Evolutionary conservation across 345 rosid species (phyloP), one percentile per base, ranked within the genome.

Genomic region (Erysimum cheiranthoides): DNA sequence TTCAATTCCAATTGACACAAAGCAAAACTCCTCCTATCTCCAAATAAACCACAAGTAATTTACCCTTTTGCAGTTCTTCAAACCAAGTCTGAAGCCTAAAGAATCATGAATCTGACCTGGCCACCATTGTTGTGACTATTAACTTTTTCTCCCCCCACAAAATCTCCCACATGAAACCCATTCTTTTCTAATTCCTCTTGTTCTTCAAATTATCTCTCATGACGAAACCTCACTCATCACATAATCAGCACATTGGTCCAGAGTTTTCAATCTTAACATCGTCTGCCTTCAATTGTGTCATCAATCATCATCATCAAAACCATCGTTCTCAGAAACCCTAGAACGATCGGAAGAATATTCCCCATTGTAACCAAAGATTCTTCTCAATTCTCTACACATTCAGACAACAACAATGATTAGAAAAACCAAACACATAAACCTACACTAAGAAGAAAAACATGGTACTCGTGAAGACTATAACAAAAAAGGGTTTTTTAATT

Each of bases 91-190:
- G 98, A 91, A 39, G 96, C 96, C 74, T 1, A 69, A 71, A 7
- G 88, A 79, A 84, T 90, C 87, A 70, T 87, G 87, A 43, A 93
- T 61, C 89, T 85, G 88, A 35, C 94, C 97, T 0, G 98, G 95
- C 98, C 97, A 93, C 94, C 96, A 93, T 49, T 92, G 93, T 68
- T 93, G n/a, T n/a, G 88, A 64, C 83, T 78, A 80, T 78, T 90
- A 54, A 84, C 83, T 79, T 87, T 85, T 47, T 40, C 16, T 12
- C 88, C 93, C 97, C 98, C 91, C 9, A 93, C 94, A 47, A 90
- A 88, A 78, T 89, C 97, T 75, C 96, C 97, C 8, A 86, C 87
- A 64, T 73, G 71, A 56, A 83, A 90, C 58, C 73, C 81, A 77
- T 78, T 40, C 31, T 12, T 76, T 25, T 70, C 87, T 43, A 69